These are phyloP conservation scores for Cutaneotrichosporon cavernicola DNA, from an alignment of 1,284 basidiomycete species.

Conservation along the genomic window DNA sequence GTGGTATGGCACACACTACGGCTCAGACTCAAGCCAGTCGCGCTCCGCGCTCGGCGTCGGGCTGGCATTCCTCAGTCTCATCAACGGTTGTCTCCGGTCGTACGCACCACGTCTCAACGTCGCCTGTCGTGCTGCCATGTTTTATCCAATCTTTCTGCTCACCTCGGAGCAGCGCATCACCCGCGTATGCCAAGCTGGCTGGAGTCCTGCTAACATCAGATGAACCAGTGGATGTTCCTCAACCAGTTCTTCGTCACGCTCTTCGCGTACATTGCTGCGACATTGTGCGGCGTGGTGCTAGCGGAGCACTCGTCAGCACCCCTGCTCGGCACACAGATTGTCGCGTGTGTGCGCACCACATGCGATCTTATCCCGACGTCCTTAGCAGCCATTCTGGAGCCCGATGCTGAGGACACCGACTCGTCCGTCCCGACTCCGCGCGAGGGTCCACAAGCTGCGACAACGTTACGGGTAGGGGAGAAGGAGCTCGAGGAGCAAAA, in stretches of 20 bases:
- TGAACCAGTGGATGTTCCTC: slow-evolving; percentile 31
- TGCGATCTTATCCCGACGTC: slow-evolving; percentile 39
- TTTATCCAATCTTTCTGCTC: slow-evolving; percentile 50
- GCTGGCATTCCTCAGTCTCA: slow-evolving; percentile 40
- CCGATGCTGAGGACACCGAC: neutral
- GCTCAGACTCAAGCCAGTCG: slow-evolving; percentile 34
- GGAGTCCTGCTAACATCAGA: neutral
- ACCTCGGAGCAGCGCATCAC: slow-evolving; percentile 40
- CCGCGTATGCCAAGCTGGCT: slow-evolving; percentile 18
- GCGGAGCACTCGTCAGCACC: slow-evolving; percentile 33
- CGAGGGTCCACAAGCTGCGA: neutral
- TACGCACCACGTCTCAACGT: slow-evolving; percentile 42
- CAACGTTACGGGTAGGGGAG: neutral
- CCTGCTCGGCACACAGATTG: slow-evolving; percentile 30
- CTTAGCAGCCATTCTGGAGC: slow-evolving; percentile 31
- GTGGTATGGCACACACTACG: slow-evolving; percentile 36
- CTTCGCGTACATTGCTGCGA: slow-evolving; percentile 44
- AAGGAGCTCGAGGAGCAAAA: slow-evolving; percentile 7
- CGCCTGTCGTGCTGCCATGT: slow-evolving; percentile 45
- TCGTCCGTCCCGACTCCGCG: neutral
- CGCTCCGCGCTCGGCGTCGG: slow-evolving; percentile 43
- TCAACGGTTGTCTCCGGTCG: slow-evolving; percentile 48
- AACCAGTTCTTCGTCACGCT: slow-evolving; percentile 46
- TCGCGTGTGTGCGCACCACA: slow-evolving; percentile 27
- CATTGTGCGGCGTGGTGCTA: slow-evolving; percentile 35